Base-by-base conservation (phyloP, 148 eudicot species). In the Silene conica region DNA sequence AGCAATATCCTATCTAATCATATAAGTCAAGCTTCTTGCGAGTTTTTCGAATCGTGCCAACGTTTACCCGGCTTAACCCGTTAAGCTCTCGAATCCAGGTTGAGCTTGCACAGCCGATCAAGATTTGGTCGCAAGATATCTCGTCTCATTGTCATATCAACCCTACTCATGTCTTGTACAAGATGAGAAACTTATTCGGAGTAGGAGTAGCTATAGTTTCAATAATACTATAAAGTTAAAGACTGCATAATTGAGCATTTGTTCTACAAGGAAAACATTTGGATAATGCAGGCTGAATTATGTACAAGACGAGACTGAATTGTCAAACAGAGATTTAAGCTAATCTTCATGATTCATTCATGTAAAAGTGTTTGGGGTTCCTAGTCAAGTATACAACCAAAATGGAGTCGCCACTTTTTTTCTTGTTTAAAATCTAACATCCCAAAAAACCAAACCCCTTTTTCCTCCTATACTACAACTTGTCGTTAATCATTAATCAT, bases 361-460 rank as follows among this genome's bases (percentile, higher is more conserved):
- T 64, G 69, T 70, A 48, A 71, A 63, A 28, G 48, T 67, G 8
- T 28, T 57, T 56, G 50, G 64, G 64, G 16, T 76, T 68, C 75
- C 58, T 66, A 46, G 73, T 76, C 57, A 71, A 59, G 82, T 80
- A 67, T 72, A 80, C 76, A 75, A 80, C 79, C 79, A 80, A 75
- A 80, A 80, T 80, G 76, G 75, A 23, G 76, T 66, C 73, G 58
- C 69, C 58, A 71, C 21, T 45, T 65, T 67, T 46, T 75, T 43
- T 34, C 10, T 26, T 31, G 31, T 1, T 31, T 31, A 31, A 22
- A 18, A 63, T 45, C 75, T 58, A 75, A 75, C 54, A 65, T 59
- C 71, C 82, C 63, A 69, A 69, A 76, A 54, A 65, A 65, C 28
- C 68, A 26, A 71, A 66, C 63, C 54, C 81, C 57, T 8, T 54